Base-by-base conservation (phyloP, 2,329 filamentous ascomycete species). In the Sphaceloma murrayae region DNA sequence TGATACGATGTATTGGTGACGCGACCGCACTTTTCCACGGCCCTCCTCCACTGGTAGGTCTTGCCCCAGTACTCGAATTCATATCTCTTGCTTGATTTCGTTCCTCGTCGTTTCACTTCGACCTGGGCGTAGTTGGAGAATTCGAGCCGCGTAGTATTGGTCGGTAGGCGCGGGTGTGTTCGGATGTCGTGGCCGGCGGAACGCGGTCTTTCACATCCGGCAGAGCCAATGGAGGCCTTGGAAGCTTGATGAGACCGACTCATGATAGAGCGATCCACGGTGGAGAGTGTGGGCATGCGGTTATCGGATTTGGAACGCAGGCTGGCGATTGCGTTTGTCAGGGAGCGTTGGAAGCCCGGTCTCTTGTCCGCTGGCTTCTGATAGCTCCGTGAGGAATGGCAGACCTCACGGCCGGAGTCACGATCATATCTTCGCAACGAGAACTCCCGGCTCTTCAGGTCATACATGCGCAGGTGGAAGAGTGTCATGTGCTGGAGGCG, bases 121-220 rank as follows among this genome's bases (percentile, higher is more conserved):
- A 96, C 78, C 54, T 91, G 86, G 2, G 89, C 89, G 60, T 98
- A 98, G 67, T 96, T 98, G 52, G 86, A 93, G 61, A 95, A 98
- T 60, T 96, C 89, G 24, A 98, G 74, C 64, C 87, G 85, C 60
- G 89, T 83, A 26, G 75, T 81, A 61, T 94, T 86, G 47, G 80
- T 84, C 13, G 84, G 76, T 33, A 64, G 57, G 48, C 63, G 51
- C 6, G 60, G 58, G 40, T 60, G 59, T 66, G 62, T 53, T 54
- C 68, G 58, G 33, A 43, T 47, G 48, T 53, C 52, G 31, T 62
- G 58, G 46, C 58, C 58, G 21, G 58, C 54, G 4, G 59, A 56
- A 48, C 57, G 59, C 21, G 58, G 57, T 21, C 57, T 54, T 48
- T 54, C 49, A 40, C 58, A 51, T 43, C 63, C 53, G 26, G 55